These are phyloP conservation scores for Starmera dryadoides DNA, from an alignment of 805 yeast species.

Conservation along the genomic window DNA sequence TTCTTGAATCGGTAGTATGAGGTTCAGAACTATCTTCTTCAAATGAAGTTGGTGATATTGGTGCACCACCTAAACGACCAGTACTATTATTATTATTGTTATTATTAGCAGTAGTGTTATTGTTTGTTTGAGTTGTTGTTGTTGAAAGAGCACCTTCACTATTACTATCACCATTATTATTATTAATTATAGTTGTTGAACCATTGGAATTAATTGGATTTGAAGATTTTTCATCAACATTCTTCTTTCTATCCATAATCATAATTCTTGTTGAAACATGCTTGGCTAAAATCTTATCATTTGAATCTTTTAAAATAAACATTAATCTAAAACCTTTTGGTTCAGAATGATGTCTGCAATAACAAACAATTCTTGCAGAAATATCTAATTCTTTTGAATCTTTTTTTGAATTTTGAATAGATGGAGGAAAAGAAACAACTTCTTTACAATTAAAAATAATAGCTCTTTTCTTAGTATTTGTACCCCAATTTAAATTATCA, in stretches of 20 bases:
- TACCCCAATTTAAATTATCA: conserved; percentile 73
- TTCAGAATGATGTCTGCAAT: conserved; percentile 93
- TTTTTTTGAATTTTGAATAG: conserved; percentile 23
- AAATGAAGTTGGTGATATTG: conserved; percentile 56
- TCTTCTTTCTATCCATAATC: conserved; percentile 88
- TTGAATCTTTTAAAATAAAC: conserved; percentile 55
- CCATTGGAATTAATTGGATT: background rate
- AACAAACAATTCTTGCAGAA: conserved; percentile 81
- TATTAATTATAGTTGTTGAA: conserved; percentile 1
- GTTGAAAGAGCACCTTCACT: background rate
- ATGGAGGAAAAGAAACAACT: conserved; percentile 65
- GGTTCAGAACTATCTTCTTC: conserved; percentile 55
- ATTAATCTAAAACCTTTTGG: conserved; percentile 74
- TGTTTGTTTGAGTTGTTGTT: background rate
- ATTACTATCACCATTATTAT: background rate
- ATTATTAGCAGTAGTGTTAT: background rate
- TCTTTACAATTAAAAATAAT: conserved; percentile 90
- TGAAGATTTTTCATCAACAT: conserved; percentile 10
- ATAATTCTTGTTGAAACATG: conserved; percentile 67
- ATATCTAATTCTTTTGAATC: conserved; percentile 34
- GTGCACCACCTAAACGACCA: conserved; percentile 11
- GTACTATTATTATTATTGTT: conserved; percentile 1
- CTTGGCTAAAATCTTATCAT: conserved; percentile 63
- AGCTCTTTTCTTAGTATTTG: conserved; percentile 69
- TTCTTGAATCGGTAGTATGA: conserved; percentile 31